Evolutionary conservation across 2,329 filamentous ascomycete genomes (phyloP).

Genomic region (Aspergillus puulaauensis): DNA sequence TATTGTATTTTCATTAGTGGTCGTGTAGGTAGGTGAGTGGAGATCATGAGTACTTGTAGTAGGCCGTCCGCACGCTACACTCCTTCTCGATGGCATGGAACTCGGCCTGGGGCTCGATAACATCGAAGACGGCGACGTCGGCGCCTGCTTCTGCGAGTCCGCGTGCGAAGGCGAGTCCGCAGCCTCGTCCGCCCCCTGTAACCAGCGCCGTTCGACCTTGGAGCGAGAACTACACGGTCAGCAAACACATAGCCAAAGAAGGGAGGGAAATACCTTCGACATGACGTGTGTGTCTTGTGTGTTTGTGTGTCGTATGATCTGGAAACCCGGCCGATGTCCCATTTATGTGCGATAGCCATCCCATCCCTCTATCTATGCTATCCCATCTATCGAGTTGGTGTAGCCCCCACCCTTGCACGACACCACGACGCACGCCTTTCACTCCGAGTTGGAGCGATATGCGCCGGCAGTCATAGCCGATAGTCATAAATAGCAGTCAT

Average conservation of each 20-base stretch:
- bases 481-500: neutral
- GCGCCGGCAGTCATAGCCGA: neutral
- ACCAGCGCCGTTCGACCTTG: conserved; percentile 49
- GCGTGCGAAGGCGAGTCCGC: conserved; percentile 46
- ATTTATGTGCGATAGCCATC: conserved; percentile 5
- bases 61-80: conserved; percentile 42
- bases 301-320: neutral
- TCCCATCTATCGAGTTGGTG: neutral
- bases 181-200: conserved; percentile 49
- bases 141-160: conserved; percentile 49
- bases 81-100: conserved; percentile 45
- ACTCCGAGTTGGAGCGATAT: neutral
- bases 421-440: neutral
- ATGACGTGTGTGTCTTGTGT: conserved; percentile 9
- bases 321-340: neutral
- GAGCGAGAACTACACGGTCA: conserved; percentile 46
- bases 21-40: too few species aligned
- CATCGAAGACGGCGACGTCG: conserved; percentile 48
- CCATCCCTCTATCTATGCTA: neutral
- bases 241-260: too few species aligned
- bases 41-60: conserved; percentile 32
- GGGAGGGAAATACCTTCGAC: conserved; percentile 12
- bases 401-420: too few species aligned
- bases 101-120: conserved; percentile 40
- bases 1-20: conserved; percentile 14